Base-by-base conservation (phyloP, 306 rosid species). In the Vigna hirtella region DNA sequence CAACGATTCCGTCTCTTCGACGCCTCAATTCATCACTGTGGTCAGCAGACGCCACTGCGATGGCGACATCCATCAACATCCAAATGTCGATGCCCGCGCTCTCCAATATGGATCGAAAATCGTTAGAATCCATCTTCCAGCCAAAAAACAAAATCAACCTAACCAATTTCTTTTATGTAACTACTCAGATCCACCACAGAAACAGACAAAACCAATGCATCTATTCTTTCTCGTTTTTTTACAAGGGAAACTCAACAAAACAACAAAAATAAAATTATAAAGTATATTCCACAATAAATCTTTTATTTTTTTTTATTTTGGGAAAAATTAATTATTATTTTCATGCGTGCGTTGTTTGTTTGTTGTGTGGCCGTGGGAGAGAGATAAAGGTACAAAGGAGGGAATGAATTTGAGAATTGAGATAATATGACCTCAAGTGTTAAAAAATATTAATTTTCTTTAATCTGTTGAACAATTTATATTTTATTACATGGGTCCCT, bases 1-100 rank as follows among this genome's bases (percentile, higher is more conserved):
- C 92, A 0, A 91, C 93, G 79, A 93, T 91, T 58, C 89, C 91
- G 8, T 93, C 98, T 66, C 98, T 58, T 36, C 98, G 90, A 38
- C 74, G 83, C 84, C 80, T 91, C 79, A 93, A 83, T 63, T 91
- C 93, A 30, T 14, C 32, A 42, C 72, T 84, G 72, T 79, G 75
- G 34, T 93, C 98, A 34, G 59, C 22, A 20, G 95, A 78, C 61
- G 98, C 98, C 0, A 93, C 95, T 18, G 76, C 83, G 68, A 93
- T 88, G 5, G 97, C 98, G 17, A 93, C 81, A 72, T 91, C 93
- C 57, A 93, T 91, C 70, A 93, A 77, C 14, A 81, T 76, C 90
- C 96, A 93, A 7, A 93, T 84, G 51, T 93, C 98, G 15, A 91
- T 88, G 9, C 92, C 92, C 0, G 92, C 88, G 3, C 77, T 83